Percentiles rank a stretch among this genome's conserved stretches.
Evolutionary conservation across 208 protist genomes (phyloP).

Genomic region (Wallacemonas sp.): DNA sequence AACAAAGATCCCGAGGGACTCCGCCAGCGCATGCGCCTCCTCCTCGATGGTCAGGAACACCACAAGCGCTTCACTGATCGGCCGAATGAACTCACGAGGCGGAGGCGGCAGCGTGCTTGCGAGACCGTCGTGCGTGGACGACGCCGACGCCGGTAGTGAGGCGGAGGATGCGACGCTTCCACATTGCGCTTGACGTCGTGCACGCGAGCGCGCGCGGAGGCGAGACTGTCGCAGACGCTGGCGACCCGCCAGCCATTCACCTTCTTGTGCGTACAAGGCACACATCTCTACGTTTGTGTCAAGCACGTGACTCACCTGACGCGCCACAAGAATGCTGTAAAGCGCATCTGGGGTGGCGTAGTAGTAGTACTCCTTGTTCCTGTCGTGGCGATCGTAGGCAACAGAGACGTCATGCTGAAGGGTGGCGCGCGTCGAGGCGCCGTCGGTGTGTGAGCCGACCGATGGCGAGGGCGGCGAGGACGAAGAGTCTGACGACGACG

Average conservation of each 20-base stretch:
- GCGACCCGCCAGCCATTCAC: slow-evolving; percentile 18
- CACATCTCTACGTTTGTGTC: slow-evolving; percentile 67
- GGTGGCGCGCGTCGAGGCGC: too few species aligned
- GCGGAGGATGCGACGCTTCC: neutral
- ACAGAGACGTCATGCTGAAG: neutral
- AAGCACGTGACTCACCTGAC: slow-evolving; percentile 19
- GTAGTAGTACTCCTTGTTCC: slow-evolving; percentile 17
- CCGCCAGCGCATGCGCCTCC: neutral
- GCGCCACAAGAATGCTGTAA: slow-evolving; percentile 17
- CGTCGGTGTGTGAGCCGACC: too few species aligned
- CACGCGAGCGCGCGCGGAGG: neutral
- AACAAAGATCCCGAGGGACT: neutral
- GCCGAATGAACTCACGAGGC: neutral
- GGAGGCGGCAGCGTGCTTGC: neutral
- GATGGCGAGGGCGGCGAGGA: too few species aligned
- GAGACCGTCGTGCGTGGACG: too few species aligned
- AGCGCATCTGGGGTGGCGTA: slow-evolving; percentile 17
- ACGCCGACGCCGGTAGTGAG: too few species aligned
- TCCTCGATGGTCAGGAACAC: slow-evolving; percentile 6
- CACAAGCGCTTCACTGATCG: slow-evolving; percentile 2
- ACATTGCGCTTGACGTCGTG: neutral
- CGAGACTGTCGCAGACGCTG: neutral
- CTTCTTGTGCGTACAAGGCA: slow-evolving; percentile 37
- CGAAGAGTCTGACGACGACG: too few species aligned
- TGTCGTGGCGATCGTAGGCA: neutral